Base-by-base conservation (phyloP, 352 stramenopile species). In the Phytophthora europaea region DNA sequence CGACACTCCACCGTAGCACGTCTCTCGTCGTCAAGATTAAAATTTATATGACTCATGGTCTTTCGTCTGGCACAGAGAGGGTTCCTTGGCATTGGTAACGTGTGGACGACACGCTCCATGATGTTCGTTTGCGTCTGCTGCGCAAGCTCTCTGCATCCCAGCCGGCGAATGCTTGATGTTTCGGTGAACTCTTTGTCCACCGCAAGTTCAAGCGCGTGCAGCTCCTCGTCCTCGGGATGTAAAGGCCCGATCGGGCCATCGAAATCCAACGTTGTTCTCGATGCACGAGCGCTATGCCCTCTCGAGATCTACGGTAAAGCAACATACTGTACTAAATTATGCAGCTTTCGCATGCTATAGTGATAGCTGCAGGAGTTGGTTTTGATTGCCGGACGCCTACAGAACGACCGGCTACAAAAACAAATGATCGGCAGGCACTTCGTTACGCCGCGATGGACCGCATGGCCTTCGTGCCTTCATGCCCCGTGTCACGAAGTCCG, bases 1-100 rank as follows among this genome's bases (percentile, higher is more conserved):
- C 58, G 58, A 47, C 58, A 65, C 40, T 65, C 53, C 58, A 55
- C 10, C 40, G 13, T 10, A 31, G 26, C 58, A 47, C n/a, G 58
- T 65, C 40, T 65, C 40, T 65, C 31, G 38, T 22, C 58, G 40
- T 18, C 26, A n/a, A 64, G 3, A 55, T 43, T 65, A 65, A 65
- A 52, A 40, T 7, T 26, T 63, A 38, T 53, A 63, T 63, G 58
- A 16, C 34, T 15, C 10, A 36, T 10, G 58, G 18, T 31, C 16
- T 23, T 54, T 15, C n/a, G 47, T 10, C 28, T 15, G 40, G 58
- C 15, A 28, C 43, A 65, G 22, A 65, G 31, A n/a, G 58, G 6
- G 58, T 20, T 56, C 58, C 7, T 6, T 9, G 40, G 9, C 43
- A 26, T 65, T 31, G 34, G 40, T 55, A 65, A 65, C 43, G 18